A percentile compares a stretch with the other conserved stretches of the same genome.
phyloP scores from a whole-genome alignment of 2,329 filamentous ascomycete species.

The Herpotrichia juniperi region DNA sequence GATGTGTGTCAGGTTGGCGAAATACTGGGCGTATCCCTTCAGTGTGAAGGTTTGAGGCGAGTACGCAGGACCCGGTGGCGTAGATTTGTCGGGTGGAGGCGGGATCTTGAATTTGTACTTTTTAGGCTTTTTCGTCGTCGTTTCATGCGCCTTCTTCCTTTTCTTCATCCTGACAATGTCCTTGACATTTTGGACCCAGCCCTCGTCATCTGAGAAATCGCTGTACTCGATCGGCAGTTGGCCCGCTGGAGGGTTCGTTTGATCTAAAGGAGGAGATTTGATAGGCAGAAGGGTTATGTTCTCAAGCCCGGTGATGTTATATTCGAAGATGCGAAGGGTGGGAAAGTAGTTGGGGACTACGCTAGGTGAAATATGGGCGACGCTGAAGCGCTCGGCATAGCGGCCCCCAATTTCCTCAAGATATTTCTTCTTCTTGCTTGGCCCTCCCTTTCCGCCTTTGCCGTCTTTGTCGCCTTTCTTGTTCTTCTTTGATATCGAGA shows the following conservation, averaged over 20 bases:
- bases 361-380: constrained; percentile 82
- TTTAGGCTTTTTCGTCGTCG: constrained; percentile 30
- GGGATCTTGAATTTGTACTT: constrained; percentile 63
- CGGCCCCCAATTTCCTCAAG: constrained; percentile 75
- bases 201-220: constrained; percentile 29
- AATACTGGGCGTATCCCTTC: constrained; percentile 86
- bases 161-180: constrained; percentile 54
- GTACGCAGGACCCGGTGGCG: constrained; percentile 87
- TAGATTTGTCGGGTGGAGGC: constrained; percentile 70
- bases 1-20: constrained; percentile 88
- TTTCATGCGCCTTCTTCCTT: constrained; percentile 54
- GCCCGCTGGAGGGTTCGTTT: neutral
- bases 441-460: constrained; percentile 37
- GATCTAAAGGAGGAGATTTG: neutral
- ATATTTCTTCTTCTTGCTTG: constrained; percentile 61
- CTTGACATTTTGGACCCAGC: constrained; percentile 49
- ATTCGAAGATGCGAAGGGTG: constrained; percentile 87
- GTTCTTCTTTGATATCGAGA: constrained; percentile 20
- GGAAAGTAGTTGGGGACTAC: constrained; percentile 94
- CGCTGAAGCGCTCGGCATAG: constrained; percentile 83
- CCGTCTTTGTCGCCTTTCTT: constrained; percentile 21
- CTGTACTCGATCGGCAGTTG: constrained; percentile 15
- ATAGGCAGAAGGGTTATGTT: constrained; percentile 32
- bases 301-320: constrained; percentile 84
- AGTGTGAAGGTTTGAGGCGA: constrained; percentile 81